phyloP scores from a whole-genome alignment of 768 basidiomycete species.

The Podaxis sp. region DNA sequence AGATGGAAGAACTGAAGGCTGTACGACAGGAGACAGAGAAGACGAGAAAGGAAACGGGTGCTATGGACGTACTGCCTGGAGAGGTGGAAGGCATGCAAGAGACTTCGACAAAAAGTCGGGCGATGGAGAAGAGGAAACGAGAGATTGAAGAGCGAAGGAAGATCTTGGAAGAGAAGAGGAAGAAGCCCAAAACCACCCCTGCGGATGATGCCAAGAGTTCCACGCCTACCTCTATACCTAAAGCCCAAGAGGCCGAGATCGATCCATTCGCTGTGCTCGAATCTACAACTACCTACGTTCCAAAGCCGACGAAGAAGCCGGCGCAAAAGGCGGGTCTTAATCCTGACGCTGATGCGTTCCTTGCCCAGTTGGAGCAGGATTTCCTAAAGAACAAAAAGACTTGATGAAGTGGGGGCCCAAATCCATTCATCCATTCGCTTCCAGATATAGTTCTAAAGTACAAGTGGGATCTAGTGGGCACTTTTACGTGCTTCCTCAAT shows the following conservation, averaged over 20 bases:
- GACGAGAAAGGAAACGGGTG: constrained; percentile 57
- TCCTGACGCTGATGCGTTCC: constrained; percentile 58
- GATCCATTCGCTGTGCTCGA: constrained; percentile 58
- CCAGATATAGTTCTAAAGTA: neutral
- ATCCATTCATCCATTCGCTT: neutral
- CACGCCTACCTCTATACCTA: neutral
- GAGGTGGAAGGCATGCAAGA: constrained; percentile 74
- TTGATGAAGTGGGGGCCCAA: neutral
- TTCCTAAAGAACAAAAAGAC: constrained; percentile 36
- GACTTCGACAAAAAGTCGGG: constrained; percentile 41
- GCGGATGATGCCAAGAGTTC: constrained; percentile 7
- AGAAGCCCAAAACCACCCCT: constrained; percentile 35
- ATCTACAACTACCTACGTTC: constrained; percentile 25
- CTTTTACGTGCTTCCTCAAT: constrained; percentile 33
- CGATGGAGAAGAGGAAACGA: constrained; percentile 71
- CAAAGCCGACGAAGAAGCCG: constrained; percentile 21
- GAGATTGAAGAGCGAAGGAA: constrained; percentile 68
- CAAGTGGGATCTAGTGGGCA: neutral
- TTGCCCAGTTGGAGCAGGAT: constrained; percentile 65
- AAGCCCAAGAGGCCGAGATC: constrained; percentile 4
- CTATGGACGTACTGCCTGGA: constrained; percentile 61
- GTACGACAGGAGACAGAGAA: constrained; percentile 71
- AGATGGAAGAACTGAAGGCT: constrained; percentile 80
- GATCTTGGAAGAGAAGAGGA: constrained; percentile 64
- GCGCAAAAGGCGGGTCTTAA: constrained; percentile 7